Base-by-base conservation (phyloP, 1,284 basidiomycete species). In the Heimioporus punctisporus region DNA sequence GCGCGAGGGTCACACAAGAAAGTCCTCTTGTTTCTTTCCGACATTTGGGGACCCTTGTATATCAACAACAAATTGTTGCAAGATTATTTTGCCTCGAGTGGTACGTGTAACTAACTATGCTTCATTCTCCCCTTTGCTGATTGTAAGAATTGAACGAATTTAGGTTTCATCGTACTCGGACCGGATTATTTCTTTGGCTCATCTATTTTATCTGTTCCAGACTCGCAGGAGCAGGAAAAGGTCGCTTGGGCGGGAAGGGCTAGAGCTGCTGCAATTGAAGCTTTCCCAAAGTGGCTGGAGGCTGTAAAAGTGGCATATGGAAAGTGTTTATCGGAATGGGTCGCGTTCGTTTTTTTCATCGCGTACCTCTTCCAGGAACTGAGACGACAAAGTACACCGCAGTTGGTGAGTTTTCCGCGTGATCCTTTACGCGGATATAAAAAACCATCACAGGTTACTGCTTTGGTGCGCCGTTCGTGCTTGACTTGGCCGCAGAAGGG, bases 391-490 rank as follows among this genome's bases (percentile, higher is more conserved):
- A 71, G 45, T 77, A 75, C 53, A 60, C 53, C 25, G 64, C 71
- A 3, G 74, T 73, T 24, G 76, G 76, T 74, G 53, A 21, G 74
- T 61, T 17, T 23, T 27, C 6, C 21, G n/a, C n/a, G n/a, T n/a
- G 12, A 14, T 26, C 8, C n/a, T 42, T 11, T 3, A 3, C 2
- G 12, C 12, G 11, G 23, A 25, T 12, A n/a, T 28, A 1, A 21
- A 30, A 6, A 46, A 3, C 30, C 2, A 46, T 15, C 8, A 10
- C 39, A 82, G 82, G 82, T 7, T 83, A 83, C 55, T 85, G 81
- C 58, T 83, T 84, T 57, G 83, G 83, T 2, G 83, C 73, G 14
- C 75, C 80, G 0, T 83, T 76, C 54, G 74, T 76, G 5, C 64
- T 82, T 47, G 72, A 83, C 26, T 59, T 78, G 2, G 73, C 74